Evolutionary conservation across 2,329 filamentous ascomycete species (phyloP), one percentile per base, ranked within the genome.

Genomic region (Magnaporthales sp.): DNA sequence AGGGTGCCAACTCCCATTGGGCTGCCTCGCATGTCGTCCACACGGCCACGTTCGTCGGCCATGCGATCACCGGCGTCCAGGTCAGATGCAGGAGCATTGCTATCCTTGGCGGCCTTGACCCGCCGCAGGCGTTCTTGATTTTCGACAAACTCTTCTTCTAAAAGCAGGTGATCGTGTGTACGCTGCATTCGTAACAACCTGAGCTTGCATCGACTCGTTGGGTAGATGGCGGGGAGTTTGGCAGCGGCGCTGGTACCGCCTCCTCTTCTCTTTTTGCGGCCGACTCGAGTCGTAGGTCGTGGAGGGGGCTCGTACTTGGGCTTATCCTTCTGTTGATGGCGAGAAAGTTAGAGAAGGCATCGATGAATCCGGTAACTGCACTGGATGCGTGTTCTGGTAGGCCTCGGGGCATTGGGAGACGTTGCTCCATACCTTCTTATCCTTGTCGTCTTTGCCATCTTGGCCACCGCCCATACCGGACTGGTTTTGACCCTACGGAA

Each of bases 281-380:
- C 95, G 77, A 99, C 90, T 77, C 95, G 92, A 71, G 95, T 98
- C 69, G 95, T 99, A 70, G 95, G 95, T 75, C 94, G 90, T 79
- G 95, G 95, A 72, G 95, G 95, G 71, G 95, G 95, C 80, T 99
- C 95, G 84, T 99, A 99, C 91, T 97, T 98, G 77, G 95, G 95
- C 89, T 99, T 99, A 70, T 99, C 94, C 86, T 99, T 98, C 94
- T 97, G 75, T 58, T 26, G 46, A 31, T n/a, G 19, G 46, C 11
- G 22, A 15, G n/a, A n/a, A 22, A 27, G 19, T 30, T 29, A 30
- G 63, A 54, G n/a, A 3, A n/a, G 24, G 32, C 10, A 8, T 22
- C 5, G 63, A 46, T 46, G 19, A 7, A n/a, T 46, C 19, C 13
- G 38, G 19, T 19, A 61, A 11, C 56, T 22, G 4, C 15, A 38